These are phyloP conservation scores for Falciphora oryzae DNA, from an alignment of 2,329 filamentous ascomycete genomes.

Conservation along the genomic window DNA sequence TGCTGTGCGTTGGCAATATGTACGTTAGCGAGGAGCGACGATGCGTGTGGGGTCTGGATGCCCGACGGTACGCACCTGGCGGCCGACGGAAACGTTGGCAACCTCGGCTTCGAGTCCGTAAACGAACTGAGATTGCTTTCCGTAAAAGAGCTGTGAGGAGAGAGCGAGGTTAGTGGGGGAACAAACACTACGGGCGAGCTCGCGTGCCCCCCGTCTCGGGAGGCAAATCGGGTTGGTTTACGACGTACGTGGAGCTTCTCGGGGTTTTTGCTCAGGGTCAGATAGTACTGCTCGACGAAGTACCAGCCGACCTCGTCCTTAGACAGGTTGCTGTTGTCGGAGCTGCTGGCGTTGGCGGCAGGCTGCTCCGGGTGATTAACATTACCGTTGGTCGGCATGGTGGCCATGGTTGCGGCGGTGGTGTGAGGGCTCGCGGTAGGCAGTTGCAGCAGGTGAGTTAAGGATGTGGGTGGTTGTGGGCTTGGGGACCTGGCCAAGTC, in stretches of 20 bases:
- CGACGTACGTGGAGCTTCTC: conserved; percentile 77
- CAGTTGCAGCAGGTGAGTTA: not conserved
- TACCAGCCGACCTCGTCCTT: conserved; percentile 99
- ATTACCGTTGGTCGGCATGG: conserved; percentile 55
- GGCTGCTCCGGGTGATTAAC: conserved; percentile 39
- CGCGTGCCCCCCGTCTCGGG: not conserved
- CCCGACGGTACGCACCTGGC: conserved; percentile 58
- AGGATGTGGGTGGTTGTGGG: not conserved
- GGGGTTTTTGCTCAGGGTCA: conserved; percentile 86
- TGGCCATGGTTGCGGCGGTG: conserved; percentile 16
- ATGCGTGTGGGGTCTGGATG: no score
- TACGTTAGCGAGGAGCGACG: not conserved
- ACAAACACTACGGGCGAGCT: not conserved
- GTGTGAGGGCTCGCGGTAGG: not conserved
- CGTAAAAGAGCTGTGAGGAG: conserved; percentile 76
- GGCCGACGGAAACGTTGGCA: conserved; percentile 78
- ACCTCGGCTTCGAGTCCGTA: conserved; percentile 88
- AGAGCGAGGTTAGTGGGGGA: not conserved
- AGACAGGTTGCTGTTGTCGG: conserved; percentile 43
- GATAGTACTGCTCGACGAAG: conserved; percentile 99
- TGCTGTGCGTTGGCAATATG: conserved; percentile 46
- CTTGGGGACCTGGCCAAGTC: not conserved
- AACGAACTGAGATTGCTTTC: conserved; percentile 92
- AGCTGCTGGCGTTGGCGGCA: conserved; percentile 23
- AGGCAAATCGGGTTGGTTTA: not conserved